phyloP scores from a whole-genome alignment of 345 rosid species.

The Citrus sinensis region DVS_A1.0 CM039161.1:24166501-24167000 shows the following conservation, averaged over 20 bases:
- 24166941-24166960: no score
- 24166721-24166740: no score
- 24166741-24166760: background rate
- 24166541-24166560: background rate
- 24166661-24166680: background rate
- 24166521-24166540: no score
- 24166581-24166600: background rate
- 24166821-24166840: constrained; percentile 20
- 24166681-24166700: background rate
- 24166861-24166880: background rate
- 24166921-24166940: no score
- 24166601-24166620: background rate
- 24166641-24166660: background rate
- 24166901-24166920: no score
- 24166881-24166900: constrained; percentile 2
- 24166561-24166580: background rate
- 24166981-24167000: no score
- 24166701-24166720: background rate
- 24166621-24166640: no score
- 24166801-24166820: constrained; percentile 6
- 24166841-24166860: constrained; percentile 20
- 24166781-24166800: constrained; percentile 14
- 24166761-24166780: constrained; percentile 12
- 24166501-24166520: background rate
- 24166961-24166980: no score